Conservation (phyloP, 495 filamentous ascomycete genomes). For the Podospora didyma region DNA sequence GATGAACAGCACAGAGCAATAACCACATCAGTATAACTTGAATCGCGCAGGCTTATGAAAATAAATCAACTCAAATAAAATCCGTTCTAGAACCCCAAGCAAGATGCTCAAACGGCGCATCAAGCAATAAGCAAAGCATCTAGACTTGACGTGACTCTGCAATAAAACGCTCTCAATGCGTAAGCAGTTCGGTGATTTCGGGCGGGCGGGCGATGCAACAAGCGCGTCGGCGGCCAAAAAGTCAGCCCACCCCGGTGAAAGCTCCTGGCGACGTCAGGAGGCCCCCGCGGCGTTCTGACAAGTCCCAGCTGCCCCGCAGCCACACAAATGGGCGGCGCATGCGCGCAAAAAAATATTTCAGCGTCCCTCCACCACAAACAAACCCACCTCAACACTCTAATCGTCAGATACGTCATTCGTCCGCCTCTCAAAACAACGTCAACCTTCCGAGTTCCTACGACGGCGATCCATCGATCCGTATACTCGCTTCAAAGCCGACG, state of each 20-base stretch:
- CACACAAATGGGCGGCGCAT: background rate
- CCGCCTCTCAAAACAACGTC: too few relatives aligned
- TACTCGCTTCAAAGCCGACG: background rate
- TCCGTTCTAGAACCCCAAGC: too few relatives aligned
- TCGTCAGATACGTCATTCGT: too few relatives aligned
- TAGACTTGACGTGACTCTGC: background rate
- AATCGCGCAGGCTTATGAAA: too few relatives aligned
- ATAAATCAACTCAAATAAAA: too few relatives aligned
- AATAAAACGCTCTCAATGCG: background rate
- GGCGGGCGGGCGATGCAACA: background rate
- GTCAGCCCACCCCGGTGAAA: conserved; percentile 8
- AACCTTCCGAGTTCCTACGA: conserved; percentile 15
- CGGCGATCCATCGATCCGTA: background rate
- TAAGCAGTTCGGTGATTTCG: background rate
- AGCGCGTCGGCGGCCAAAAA: background rate
- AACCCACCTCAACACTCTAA: conserved; percentile 6
- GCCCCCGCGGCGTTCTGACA: background rate
- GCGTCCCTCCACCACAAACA: conserved; percentile 10
- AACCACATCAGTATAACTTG: too few relatives aligned
- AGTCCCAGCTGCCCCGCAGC: background rate
- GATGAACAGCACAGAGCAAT: too few relatives aligned
- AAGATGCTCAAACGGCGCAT: too few relatives aligned
- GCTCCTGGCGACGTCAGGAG: background rate
- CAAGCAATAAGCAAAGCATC: too few relatives aligned
- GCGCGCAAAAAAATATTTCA: conserved; percentile 27